Evolutionary conservation across 116 monocot species (phyloP).

Genomic region (Cymodocea nodosa): DNA sequence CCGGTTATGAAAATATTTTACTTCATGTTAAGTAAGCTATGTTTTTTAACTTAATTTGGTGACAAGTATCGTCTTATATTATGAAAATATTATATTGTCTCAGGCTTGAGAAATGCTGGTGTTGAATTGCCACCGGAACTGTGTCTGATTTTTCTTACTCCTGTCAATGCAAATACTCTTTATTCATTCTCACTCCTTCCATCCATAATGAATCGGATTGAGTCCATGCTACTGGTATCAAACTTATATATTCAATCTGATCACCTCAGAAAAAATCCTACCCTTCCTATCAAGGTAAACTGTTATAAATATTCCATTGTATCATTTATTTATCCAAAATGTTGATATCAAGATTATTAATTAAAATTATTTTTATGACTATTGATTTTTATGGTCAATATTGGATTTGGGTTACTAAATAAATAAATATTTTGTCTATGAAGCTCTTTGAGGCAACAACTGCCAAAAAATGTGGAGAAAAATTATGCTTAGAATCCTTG

Average conservation of each 20-base stretch:
- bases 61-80: neutral
- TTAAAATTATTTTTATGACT: neutral
- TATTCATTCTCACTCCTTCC: constrained; percentile 36
- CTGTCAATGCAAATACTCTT: constrained; percentile 19
- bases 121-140: constrained; percentile 75
- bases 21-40: no score
- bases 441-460: constrained; percentile 65
- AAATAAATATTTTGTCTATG: neutral
- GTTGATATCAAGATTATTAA: neutral
- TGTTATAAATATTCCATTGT: neutral
- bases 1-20: no score
- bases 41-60: no score
- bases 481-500: constrained; percentile 48
- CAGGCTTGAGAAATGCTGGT: neutral
- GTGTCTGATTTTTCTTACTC: constrained; percentile 41
- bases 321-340: neutral
- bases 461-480: constrained; percentile 48
- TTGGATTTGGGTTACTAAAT: no score
- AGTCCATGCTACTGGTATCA: constrained; percentile 40
- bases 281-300: constrained; percentile 29
- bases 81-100: neutral
- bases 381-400: no score
- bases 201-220: constrained; percentile 47
- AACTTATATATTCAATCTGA: constrained; percentile 14
- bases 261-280: constrained; percentile 14